These are phyloP conservation scores for Ajuga chamaepitys DNA, from an alignment of 257 asterid species.

Conservation along the genomic window DNA sequence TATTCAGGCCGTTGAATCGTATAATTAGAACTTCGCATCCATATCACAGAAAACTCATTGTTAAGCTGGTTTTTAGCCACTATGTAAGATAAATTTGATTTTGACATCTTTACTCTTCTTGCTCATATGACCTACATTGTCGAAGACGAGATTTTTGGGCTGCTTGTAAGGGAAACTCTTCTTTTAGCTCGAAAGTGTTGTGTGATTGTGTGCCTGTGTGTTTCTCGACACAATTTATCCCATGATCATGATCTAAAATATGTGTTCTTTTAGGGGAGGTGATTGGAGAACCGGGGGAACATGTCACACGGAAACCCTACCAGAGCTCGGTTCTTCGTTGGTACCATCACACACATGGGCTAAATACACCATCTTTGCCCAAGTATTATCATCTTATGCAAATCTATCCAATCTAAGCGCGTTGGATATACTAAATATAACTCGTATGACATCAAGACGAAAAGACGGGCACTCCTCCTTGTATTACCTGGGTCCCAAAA, in stretches of 20 bases:
- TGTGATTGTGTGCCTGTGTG: too few species aligned
- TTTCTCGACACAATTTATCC: too few species aligned
- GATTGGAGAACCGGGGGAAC: constrained; percentile 81
- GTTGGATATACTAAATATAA: constrained; percentile 47
- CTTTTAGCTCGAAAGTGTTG: too few species aligned
- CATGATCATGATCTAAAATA: neutral
- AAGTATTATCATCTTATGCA: constrained; percentile 22
- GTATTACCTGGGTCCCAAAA: constrained; percentile 57
- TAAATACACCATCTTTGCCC: constrained; percentile 37
- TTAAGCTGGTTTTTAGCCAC: too few species aligned
- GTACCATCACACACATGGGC: constrained; percentile 67
- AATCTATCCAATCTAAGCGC: constrained; percentile 25
- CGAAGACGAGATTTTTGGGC: too few species aligned
- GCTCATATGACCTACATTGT: too few species aligned
- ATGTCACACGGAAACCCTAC: constrained; percentile 75
- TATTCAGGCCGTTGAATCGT: neutral
- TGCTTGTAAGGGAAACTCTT: too few species aligned
- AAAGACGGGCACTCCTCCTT: constrained; percentile 90
- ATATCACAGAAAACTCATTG: neutral
- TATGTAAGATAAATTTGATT: too few species aligned
- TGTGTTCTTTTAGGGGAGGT: constrained; percentile 57
- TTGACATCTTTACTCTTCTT: too few species aligned
- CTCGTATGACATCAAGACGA: constrained; percentile 66
- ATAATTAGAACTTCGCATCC: neutral
- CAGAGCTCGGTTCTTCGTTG: constrained; percentile 61